A percentile compares a stretch with the other conserved stretches of the same genome.
These are phyloP conservation scores for Nigrospora sphaerica DNA, from an alignment of 2,329 filamentous ascomycete genomes.

Conservation along the genomic window DNA sequence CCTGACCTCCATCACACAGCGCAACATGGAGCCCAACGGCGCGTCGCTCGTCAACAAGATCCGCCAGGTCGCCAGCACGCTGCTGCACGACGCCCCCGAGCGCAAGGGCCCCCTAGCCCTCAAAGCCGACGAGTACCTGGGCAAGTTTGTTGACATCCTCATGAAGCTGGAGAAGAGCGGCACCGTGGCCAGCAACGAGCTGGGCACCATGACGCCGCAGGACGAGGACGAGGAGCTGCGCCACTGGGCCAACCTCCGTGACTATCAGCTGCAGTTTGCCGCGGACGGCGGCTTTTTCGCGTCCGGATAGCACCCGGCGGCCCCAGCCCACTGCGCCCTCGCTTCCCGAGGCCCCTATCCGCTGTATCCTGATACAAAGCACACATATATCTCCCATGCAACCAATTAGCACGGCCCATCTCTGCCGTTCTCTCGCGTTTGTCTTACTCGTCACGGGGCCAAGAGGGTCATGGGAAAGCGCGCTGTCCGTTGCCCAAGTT, in stretches of 20 bases:
- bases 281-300: slow-evolving; percentile 51
- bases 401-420: too few species aligned
- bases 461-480: too few species aligned
- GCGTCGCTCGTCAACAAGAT: slow-evolving; percentile 73
- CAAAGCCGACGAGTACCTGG: slow-evolving; percentile 33
- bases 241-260: slow-evolving; percentile 71
- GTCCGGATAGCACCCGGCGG: neutral
- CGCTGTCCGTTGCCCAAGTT: too few species aligned
- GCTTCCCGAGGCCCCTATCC: neutral
- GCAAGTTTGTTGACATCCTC: slow-evolving; percentile 45
- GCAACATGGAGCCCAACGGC: slow-evolving; percentile 72
- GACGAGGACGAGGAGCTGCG: slow-evolving; percentile 71
- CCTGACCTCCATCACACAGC: slow-evolving; percentile 70
- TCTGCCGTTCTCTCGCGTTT: too few species aligned
- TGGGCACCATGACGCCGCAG: slow-evolving; percentile 37
- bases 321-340: too few species aligned
- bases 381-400: too few species aligned
- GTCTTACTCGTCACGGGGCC: too few species aligned
- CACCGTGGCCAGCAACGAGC: slow-evolving; percentile 21
- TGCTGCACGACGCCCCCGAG: slow-evolving; percentile 54
- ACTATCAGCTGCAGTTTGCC: slow-evolving; percentile 69
- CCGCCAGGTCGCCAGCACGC: slow-evolving; percentile 72
- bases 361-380: neutral
- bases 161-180: slow-evolving; percentile 65
- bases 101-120: slow-evolving; percentile 43